These are phyloP conservation scores for Amyloporia xantha DNA, from an alignment of 768 basidiomycete genomes.

Conservation along the genomic window DNA sequence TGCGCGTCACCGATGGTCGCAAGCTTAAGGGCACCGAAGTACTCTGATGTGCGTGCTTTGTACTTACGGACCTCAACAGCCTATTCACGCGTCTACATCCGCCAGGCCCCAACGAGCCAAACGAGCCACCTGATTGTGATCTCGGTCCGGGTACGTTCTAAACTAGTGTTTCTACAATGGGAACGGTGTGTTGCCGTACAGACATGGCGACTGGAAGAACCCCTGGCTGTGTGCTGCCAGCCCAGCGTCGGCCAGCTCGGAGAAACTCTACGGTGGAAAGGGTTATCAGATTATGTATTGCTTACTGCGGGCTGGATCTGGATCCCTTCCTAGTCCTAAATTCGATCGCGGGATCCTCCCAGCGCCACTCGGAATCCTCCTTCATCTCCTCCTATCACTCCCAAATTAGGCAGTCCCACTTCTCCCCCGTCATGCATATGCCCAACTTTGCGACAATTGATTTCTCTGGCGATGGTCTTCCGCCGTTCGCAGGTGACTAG, in stretches of 20 bases:
- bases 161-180: background rate
- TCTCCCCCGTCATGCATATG: too few relatives aligned
- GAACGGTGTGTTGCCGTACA: background rate
- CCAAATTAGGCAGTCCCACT: background rate
- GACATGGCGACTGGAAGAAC: background rate
- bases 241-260: too few relatives aligned
- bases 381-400: background rate
- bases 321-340: background rate
- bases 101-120: background rate
- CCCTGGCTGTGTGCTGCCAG: too few relatives aligned
- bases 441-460: too few relatives aligned
- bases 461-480: background rate
- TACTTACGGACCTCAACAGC: background rate
- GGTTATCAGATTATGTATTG: too few relatives aligned
- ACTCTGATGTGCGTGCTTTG: too few relatives aligned
- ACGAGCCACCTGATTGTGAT: background rate
- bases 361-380: background rate
- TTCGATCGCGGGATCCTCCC: constrained; percentile 3
- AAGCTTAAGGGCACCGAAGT: too few relatives aligned
- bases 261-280: too few relatives aligned
- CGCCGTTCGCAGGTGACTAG: background rate
- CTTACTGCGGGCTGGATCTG: too few relatives aligned
- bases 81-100: background rate
- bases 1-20: too few relatives aligned
- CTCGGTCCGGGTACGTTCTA: background rate